Base-by-base conservation (phyloP, 305 asterid genomes). In the Fraxinus sp. region DNA sequence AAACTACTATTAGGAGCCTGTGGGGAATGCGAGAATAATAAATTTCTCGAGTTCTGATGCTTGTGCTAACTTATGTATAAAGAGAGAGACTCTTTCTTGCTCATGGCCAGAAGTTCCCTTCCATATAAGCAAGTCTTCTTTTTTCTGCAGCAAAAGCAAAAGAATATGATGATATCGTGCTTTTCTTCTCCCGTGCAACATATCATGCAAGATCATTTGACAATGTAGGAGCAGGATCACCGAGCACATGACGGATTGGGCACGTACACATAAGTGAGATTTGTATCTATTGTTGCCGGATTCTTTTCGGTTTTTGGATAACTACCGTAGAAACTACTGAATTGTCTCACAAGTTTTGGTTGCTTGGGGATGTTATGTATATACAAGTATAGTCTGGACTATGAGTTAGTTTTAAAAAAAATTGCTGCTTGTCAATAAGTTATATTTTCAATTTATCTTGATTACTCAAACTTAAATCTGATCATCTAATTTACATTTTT, bases 1-100 rank as follows among this genome's bases (percentile, higher is more conserved):
- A 55, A 74, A 75, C 66, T 70, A 82, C 55, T 64, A 26, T 80
- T 49, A 77, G 78, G 39, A 44, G 84, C 85, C 37, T 71, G 77
- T 70, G 66, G 20, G 41, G 57, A 78, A 73, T 32, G 77, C 80
- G 32, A 22, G 39, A 44, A 35, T 59, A 33, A 14, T 41, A 81
- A 71, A 75, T 35, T 68, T 76, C 32, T 49, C 44, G 39, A 70
- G 79, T 26, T 68, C 37, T 26, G 8, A 4, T 1, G 74, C 74
- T 68, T 68, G 37, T 5, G 39, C 74, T 7, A 68, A 28, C 74
- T 68, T 28, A 8, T 11, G 18, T 68, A 7, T 32, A 28, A 68
- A 68, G 37, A 68, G 74, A 66, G 74, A 68, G 0, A 66, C 2
- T 66, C 30, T 13, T 26, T 28, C 74, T 68, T 68, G 39, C 74